Percentiles rank a stretch among this genome's conserved stretches.
Evolutionary conservation across 1,139 yeast species (phyloP).

Genomic region (Tardiomyces digboiensis): DNA sequence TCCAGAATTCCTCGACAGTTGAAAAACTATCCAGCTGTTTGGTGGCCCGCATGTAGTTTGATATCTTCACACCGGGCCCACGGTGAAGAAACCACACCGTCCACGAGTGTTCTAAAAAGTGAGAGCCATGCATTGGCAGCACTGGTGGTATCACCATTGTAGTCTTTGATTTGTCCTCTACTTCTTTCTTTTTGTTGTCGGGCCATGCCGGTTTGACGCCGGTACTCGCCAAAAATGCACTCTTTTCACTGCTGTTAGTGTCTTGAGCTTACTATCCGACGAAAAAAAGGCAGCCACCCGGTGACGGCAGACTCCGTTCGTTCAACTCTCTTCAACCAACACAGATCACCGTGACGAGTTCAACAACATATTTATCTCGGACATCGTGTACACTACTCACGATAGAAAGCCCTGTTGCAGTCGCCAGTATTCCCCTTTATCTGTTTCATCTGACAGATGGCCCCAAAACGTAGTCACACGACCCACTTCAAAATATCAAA

Average conservation of each 20-base stretch:
- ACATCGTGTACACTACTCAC: no score
- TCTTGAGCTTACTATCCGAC: not conserved
- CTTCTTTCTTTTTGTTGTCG: not conserved
- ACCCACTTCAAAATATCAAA: not conserved
- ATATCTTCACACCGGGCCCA: conserved; percentile 26
- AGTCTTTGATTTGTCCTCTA: no score
- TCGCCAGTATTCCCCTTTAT: no score
- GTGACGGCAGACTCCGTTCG: not conserved
- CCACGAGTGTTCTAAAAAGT: conserved; percentile 11
- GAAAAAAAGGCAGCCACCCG: not conserved
- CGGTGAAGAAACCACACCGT: conserved; percentile 30
- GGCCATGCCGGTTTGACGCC: not conserved
- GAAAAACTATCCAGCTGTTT: conserved; percentile 24
- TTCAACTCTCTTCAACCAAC: no score
- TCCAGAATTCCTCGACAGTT: conserved; percentile 58
- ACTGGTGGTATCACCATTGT: not conserved
- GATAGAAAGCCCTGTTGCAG: no score
- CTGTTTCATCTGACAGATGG: no score
- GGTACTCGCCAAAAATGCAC: not conserved
- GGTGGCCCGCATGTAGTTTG: conserved; percentile 26
- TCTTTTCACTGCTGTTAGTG: not conserved
- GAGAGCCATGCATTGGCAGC: not conserved
- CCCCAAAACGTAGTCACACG: not conserved
- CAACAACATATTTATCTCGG: no score
- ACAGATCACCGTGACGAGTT: no score